These are phyloP conservation scores for Ceratocystiopsis minuta DNA, from an alignment of 2,329 filamentous ascomycete species.

Conservation along the genomic window DNA sequence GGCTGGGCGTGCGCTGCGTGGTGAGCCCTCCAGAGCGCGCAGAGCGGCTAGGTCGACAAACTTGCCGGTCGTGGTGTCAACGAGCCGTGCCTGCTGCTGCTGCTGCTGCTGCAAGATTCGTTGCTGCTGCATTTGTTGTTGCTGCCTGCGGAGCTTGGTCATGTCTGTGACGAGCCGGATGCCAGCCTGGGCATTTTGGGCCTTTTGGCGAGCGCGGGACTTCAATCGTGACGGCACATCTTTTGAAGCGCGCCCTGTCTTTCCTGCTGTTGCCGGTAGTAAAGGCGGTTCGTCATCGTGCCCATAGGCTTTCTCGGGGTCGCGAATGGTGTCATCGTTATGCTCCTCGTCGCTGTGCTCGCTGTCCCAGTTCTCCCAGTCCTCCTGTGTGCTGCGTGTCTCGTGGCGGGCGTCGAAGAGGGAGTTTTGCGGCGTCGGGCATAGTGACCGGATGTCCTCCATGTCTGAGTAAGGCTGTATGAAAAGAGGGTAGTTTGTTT, in stretches of 20 bases:
- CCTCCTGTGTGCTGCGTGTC: conserved; percentile 13
- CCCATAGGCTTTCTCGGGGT: no score
- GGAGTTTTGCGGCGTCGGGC: conserved; percentile 8
- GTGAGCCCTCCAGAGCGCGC: conserved; percentile 34
- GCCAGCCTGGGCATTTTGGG: conserved; percentile 40
- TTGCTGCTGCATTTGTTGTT: conserved; percentile 19
- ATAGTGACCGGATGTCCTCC: conserved; percentile 11
- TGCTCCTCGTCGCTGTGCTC: conserved; percentile 15
- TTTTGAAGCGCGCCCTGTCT: conserved; percentile 16
- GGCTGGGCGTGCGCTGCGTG: conserved; percentile 15
- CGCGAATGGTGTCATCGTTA: background rate
- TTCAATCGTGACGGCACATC: conserved; percentile 25
- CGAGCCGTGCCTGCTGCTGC: conserved; percentile 18
- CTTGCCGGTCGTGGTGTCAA: conserved; percentile 19
- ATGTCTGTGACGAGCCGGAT: conserved; percentile 57
- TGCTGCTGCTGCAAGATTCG: conserved; percentile 20
- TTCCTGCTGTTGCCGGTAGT: background rate
- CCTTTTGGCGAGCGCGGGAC: conserved; percentile 42
- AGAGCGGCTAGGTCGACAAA: conserved; percentile 43
- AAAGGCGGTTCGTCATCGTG: conserved; percentile 6
- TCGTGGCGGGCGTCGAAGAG: conserved; percentile 5
- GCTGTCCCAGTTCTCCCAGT: conserved; percentile 38
- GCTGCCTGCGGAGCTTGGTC: conserved; percentile 27
- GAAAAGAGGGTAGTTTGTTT: background rate
- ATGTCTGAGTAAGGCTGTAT: conserved; percentile 5